Evolutionary conservation across 2,329 filamentous ascomycete genomes (phyloP).

Genomic region (Diaporthe sp.): DNA sequence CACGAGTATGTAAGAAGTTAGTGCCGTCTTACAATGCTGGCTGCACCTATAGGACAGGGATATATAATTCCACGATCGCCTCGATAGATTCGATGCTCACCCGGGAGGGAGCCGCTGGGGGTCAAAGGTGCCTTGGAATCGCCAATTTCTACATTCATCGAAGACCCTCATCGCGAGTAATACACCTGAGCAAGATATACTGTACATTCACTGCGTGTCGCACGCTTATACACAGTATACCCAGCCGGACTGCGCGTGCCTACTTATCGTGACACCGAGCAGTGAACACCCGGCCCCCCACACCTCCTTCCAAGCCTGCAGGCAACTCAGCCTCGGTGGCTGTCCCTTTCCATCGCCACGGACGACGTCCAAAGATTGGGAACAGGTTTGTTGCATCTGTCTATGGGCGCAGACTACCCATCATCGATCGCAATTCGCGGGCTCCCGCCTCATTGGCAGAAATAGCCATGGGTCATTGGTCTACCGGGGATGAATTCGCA

Average conservation of each 20-base stretch:
- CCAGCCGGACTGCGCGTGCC: neutral
- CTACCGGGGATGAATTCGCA: constrained; percentile 3
- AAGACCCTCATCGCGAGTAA: neutral
- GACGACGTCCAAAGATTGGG: neutral
- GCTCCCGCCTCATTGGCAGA: constrained; percentile 20
- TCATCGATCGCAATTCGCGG: neutral
- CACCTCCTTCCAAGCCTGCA: neutral
- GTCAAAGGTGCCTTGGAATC: neutral
- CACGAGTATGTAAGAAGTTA: neutral
- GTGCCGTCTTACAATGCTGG: neutral
- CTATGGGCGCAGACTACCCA: constrained; percentile 12
- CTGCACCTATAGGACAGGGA: constrained; percentile 22
- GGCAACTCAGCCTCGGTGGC: neutral
- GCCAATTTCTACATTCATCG: neutral
- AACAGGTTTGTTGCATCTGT: neutral
- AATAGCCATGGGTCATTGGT: constrained; percentile 21
- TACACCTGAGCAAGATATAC: neutral
- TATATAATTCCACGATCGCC: constrained; percentile 5
- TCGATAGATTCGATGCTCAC: constrained; percentile 8
- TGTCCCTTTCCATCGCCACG: neutral
- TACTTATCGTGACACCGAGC: neutral
- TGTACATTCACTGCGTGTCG: neutral
- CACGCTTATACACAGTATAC: neutral
- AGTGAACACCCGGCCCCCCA: no score
- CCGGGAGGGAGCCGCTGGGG: neutral